Conservation (phyloP, 805 yeast species). For the Pichia sporocuriosa region DNA sequence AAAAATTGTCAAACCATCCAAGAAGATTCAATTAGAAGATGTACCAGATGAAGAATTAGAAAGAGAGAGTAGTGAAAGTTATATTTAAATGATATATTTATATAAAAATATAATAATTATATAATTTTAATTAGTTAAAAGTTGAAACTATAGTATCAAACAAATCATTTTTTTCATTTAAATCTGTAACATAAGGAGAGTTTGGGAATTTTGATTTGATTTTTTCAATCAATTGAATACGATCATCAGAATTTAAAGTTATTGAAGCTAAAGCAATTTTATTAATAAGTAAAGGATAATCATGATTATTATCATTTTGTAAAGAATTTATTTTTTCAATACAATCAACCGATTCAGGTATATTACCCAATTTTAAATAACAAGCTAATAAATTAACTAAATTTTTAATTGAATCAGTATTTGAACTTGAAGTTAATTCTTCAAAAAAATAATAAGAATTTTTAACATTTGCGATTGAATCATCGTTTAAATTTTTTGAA, state of each 20-base stretch:
- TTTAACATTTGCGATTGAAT: slow-evolving; percentile 34
- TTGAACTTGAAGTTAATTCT: slow-evolving; percentile 61
- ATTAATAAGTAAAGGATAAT: slow-evolving; percentile 52
- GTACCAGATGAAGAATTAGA: slow-evolving; percentile 28
- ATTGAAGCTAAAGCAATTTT: slow-evolving; percentile 57
- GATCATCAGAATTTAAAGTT: slow-evolving; percentile 33
- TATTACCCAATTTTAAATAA: slow-evolving; percentile 70
- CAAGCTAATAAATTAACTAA: slow-evolving; percentile 63
- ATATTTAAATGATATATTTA: too few species aligned
- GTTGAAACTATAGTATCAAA: slow-evolving; percentile 61
- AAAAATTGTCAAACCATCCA: slow-evolving; percentile 14
- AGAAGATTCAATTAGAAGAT: slow-evolving; percentile 24
- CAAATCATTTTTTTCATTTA: slow-evolving; percentile 50
- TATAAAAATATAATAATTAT: neutral
- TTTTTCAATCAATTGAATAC: slow-evolving; percentile 23
- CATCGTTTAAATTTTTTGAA: slow-evolving; percentile 19
- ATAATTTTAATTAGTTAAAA: neutral
- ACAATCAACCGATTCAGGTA: slow-evolving; percentile 75
- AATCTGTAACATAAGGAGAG: slow-evolving; percentile 45
- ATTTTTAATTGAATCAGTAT: slow-evolving; percentile 36
- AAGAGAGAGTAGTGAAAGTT: slow-evolving; percentile 18
- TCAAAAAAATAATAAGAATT: slow-evolving; percentile 63
- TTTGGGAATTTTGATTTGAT: slow-evolving; percentile 44
- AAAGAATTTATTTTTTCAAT: slow-evolving; percentile 30
- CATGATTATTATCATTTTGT: neutral